phyloP scores from a whole-genome alignment of 1,284 basidiomycete species.

The Leccinum griseonigrum region DNA sequence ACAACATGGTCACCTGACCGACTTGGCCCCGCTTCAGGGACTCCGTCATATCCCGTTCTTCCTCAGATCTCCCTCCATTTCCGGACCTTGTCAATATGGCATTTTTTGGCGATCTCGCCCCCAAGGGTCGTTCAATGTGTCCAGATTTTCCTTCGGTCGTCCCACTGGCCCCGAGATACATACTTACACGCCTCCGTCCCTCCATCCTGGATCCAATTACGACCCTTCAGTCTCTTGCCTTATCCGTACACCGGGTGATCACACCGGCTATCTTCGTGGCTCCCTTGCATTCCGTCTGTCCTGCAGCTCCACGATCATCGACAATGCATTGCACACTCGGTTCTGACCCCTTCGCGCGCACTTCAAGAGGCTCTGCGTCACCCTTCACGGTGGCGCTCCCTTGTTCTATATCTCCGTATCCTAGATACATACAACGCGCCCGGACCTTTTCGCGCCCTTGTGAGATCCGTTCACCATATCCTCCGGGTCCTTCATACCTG shows the following conservation, averaged over 20 bases:
- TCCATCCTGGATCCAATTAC: constrained; percentile 9
- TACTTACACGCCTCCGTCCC: not conserved
- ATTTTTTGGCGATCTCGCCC: constrained; percentile 20
- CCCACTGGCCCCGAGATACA: not conserved
- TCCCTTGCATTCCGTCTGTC: not conserved
- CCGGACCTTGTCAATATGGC: constrained; percentile 22
- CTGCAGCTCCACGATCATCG: not conserved
- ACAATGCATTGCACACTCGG: not conserved
- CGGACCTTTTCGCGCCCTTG: constrained; percentile 10
- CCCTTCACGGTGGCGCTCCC: not conserved
- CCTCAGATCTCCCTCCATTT: constrained; percentile 26
- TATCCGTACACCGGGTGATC: constrained; percentile 15
- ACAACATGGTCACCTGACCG: constrained; percentile 16
- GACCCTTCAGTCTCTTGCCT: constrained; percentile 7
- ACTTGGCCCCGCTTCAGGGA: constrained; percentile 21
- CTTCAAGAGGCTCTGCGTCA: not conserved
- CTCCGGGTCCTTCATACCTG: not conserved
- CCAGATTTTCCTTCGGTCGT: constrained; percentile 8
- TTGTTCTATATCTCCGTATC: constrained; percentile 11
- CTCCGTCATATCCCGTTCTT: constrained; percentile 19
- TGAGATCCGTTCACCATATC: constrained; percentile 17
- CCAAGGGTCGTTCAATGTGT: constrained; percentile 5
- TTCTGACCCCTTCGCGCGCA: not conserved
- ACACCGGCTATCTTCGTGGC: constrained; percentile 16
- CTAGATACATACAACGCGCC: constrained; percentile 10